These are phyloP conservation scores for Botryotinia globosa DNA, from an alignment of 2,329 filamentous ascomycete genomes.

Conservation along the genomic window DNA sequence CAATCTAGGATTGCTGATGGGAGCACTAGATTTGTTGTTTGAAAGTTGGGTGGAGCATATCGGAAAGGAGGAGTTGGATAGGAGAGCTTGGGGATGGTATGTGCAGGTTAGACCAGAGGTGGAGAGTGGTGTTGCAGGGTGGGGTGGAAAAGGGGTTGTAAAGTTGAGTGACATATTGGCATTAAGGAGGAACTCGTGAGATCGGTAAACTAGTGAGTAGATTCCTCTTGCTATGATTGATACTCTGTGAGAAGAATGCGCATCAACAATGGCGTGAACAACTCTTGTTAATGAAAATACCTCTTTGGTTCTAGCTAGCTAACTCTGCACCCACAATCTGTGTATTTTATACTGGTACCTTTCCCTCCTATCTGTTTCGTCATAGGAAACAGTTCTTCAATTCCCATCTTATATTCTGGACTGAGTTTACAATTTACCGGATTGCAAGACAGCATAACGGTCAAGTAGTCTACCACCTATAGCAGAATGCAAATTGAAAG, in stretches of 20 bases:
- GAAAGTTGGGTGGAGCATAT: conserved; percentile 70
- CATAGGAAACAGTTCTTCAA: neutral
- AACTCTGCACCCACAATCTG: neutral
- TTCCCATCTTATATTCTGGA: neutral
- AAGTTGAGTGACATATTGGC: conserved; percentile 64
- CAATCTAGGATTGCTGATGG: conserved; percentile 67
- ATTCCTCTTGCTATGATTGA: neutral
- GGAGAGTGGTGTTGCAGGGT: conserved; percentile 69
- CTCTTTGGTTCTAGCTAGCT: neutral
- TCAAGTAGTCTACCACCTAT: neutral
- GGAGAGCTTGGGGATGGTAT: conserved; percentile 80
- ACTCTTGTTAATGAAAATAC: neutral
- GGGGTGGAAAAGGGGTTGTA: conserved; percentile 77
- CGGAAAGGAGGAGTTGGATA: conserved; percentile 64
- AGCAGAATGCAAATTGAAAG: neutral
- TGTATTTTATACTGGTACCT: neutral
- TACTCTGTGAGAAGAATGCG: neutral
- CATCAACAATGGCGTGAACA: neutral
- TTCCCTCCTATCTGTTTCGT: neutral
- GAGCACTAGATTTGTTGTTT: conserved; percentile 68
- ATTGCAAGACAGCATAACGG: neutral
- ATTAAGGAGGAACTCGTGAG: conserved; percentile 46
- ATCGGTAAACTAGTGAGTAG: neutral
- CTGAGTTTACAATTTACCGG: neutral
- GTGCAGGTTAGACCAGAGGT: conserved; percentile 72